Conservation (phyloP, 805 yeast species). For the Nakazawaea wickerhamii region DNA sequence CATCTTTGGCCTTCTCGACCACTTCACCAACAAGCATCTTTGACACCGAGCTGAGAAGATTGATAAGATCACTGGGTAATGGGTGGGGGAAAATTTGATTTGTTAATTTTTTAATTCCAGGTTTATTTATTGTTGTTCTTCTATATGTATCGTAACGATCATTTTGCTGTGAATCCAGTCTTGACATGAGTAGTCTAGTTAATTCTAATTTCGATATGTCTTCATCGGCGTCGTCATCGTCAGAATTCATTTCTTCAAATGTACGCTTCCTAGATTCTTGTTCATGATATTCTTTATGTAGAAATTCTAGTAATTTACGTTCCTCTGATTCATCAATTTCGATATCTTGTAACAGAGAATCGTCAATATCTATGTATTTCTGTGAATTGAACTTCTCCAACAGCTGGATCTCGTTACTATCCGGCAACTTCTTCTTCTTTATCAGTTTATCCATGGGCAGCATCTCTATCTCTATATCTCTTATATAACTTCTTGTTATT, state of each 20-base stretch:
- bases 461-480: neutral
- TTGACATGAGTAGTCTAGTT: constrained; percentile 58
- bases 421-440: neutral
- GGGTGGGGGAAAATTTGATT: constrained; percentile 75
- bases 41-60: constrained; percentile 79
- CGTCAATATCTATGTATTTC: constrained; percentile 7
- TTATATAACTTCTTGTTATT: neutral
- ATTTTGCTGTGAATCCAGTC: constrained; percentile 78
- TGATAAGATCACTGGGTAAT: constrained; percentile 72
- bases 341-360: constrained; percentile 7
- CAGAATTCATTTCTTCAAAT: constrained; percentile 11
- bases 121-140: constrained; percentile 66
- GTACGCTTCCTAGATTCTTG: constrained; percentile 2
- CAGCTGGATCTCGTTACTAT: constrained; percentile 1
- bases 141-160: constrained; percentile 82
- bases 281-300: constrained; percentile 11
- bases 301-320: constrained; percentile 2
- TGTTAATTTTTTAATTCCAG: constrained; percentile 76
- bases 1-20: constrained; percentile 72
- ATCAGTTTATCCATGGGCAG: neutral
- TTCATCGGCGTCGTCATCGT: constrained; percentile 22
- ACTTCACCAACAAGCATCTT: constrained; percentile 89
- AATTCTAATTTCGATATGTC: constrained; percentile 49
- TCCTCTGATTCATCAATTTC: constrained; percentile 11
- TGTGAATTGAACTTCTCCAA: constrained; percentile 4